Base-by-base conservation (phyloP, 371 early-diverging fungal genomes). In the Syncephalastrum racemosum region DNA sequence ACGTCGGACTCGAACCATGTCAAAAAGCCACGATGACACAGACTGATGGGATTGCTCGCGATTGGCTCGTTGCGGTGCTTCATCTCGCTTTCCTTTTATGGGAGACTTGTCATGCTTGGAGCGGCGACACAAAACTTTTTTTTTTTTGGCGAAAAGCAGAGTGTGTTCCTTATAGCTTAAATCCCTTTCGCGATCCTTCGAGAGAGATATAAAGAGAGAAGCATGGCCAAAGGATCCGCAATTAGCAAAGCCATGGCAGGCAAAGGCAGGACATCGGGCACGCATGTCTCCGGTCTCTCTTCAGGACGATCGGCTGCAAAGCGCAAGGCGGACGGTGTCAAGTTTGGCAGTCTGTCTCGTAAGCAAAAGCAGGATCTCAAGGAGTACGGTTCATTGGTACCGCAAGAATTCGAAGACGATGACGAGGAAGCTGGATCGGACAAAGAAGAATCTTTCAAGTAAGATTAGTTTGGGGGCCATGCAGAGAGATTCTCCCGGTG, bases 351-450 rank as follows among this genome's bases (percentile, higher is more conserved):
- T 36, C 53, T 77, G 20, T 67, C 66, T 23, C 67, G 77, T 27
- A 77, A 79, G 52, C 71, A 74, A 50, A 69, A 69, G 27, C 74
- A 81, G 31, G 78, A 81, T 66, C 75, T 86, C 56, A 78, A 80
- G 46, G 86, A 86, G 23, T 86, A 86, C 56, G 86, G 86, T 46
- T 75, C 82, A 53, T 71, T 86, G 7, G 81, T 84, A 22, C 86
- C 86, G 10, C 66, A 75, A 12, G 81, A 77, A 23, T 80, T 80
- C 22, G 74, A 77, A 15, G 77, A 76, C n/a, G 78, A 79, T 6
- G 75, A 79, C 54, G 50, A 54, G 10, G 57, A 65, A 4, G 56
- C 41, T 7, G 41, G 46, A 16, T 23, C 46, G 22, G 51, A 58
- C 4, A 24, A 42, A 4, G 46, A 58, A 8, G 56, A 43, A 27